These are phyloP conservation scores for Polygonum aviculare DNA, from an alignment of 148 eudicot genomes.

Conservation along the genomic window DNA sequence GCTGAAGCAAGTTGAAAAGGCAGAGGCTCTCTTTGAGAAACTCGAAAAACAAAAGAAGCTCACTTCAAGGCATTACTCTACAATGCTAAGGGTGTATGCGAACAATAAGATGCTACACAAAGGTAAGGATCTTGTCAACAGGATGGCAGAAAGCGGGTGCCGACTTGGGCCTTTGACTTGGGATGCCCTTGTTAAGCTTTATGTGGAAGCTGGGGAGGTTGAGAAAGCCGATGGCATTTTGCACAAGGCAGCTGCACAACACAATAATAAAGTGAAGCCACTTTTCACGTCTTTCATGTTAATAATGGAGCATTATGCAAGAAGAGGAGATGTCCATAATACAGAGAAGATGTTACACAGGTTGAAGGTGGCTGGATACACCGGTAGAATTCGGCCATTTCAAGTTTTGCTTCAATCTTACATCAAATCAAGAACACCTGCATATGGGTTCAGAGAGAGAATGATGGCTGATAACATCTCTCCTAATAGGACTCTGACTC, in stretches of 20 bases:
- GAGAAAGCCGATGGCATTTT: conserved; percentile 74
- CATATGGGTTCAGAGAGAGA: conserved; percentile 77
- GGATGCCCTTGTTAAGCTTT: conserved; percentile 75
- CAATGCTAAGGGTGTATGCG: conserved; percentile 57
- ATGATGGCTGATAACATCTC: conserved; percentile 73
- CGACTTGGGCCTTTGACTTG: conserved; percentile 56
- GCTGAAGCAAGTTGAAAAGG: conserved; percentile 51
- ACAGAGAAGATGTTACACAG: conserved; percentile 66
- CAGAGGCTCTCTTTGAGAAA: conserved; percentile 54
- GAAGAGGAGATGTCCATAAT: conserved; percentile 68
- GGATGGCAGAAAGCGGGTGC: conserved; percentile 58
- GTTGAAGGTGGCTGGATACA: conserved; percentile 69
- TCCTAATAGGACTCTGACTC: conserved; percentile 39
- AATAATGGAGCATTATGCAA: conserved; percentile 62
- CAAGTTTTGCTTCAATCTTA: conserved; percentile 33
- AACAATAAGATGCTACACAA: conserved; percentile 60
- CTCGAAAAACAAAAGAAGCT: conserved; percentile 31
- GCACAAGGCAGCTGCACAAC: conserved; percentile 40
- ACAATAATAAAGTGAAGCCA: conserved; percentile 24
- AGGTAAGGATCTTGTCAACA: conserved; percentile 69
- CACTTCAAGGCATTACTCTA: conserved; percentile 32
- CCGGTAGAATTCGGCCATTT: conserved; percentile 34
- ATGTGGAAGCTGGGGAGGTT: conserved; percentile 67
- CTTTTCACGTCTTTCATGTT: conserved; percentile 45
- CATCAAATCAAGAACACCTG: conserved; percentile 56